Percentiles rank a stretch among this genome's conserved stretches.
These are phyloP conservation scores for Austropuccinia psidii DNA, from an alignment of 1,284 basidiomycete species.

Conservation along the genomic window DNA sequence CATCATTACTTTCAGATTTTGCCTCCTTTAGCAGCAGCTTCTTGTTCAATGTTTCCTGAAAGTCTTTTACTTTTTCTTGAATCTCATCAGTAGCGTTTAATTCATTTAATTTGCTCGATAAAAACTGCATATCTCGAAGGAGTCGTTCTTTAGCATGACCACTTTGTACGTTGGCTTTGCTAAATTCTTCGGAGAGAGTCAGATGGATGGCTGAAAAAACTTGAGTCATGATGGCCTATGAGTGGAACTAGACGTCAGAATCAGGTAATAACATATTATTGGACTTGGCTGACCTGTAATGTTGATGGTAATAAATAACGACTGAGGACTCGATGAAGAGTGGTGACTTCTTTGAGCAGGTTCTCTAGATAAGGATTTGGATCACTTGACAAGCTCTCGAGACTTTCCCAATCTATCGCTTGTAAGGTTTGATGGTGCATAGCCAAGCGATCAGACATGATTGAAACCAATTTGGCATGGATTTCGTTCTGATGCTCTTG, in stretches of 20 bases:
- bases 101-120: slow-evolving; percentile 40
- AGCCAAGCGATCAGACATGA: slow-evolving; percentile 90
- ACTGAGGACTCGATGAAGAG: slow-evolving; percentile 88
- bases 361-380: slow-evolving; percentile 77
- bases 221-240: slow-evolving; percentile 77
- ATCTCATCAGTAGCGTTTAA: slow-evolving; percentile 39
- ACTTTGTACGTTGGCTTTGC: slow-evolving; percentile 66
- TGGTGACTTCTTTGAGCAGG: slow-evolving; percentile 89
- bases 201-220: slow-evolving; percentile 86
- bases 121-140: slow-evolving; percentile 40
- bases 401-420: slow-evolving; percentile 64
- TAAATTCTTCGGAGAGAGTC: slow-evolving; percentile 73
- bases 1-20: not conserved
- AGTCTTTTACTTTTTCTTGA: not conserved
- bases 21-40: not conserved
- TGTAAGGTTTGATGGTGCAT: slow-evolving; percentile 58
- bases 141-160: slow-evolving; percentile 63
- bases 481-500: slow-evolving; percentile 99
- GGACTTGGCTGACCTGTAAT: slow-evolving; percentile 72
- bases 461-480: slow-evolving; percentile 91
- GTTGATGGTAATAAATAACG: slow-evolving; percentile 71
- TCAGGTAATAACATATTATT: no score
- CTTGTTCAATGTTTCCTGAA: not conserved
- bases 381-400: slow-evolving; percentile 49
- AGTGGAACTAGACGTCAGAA: no score